Percentiles rank a stretch among this genome's conserved stretches.
Evolutionary conservation across 352 stramenopile genomes (phyloP).

Genomic region (Elongisporangium anandrum): DNA sequence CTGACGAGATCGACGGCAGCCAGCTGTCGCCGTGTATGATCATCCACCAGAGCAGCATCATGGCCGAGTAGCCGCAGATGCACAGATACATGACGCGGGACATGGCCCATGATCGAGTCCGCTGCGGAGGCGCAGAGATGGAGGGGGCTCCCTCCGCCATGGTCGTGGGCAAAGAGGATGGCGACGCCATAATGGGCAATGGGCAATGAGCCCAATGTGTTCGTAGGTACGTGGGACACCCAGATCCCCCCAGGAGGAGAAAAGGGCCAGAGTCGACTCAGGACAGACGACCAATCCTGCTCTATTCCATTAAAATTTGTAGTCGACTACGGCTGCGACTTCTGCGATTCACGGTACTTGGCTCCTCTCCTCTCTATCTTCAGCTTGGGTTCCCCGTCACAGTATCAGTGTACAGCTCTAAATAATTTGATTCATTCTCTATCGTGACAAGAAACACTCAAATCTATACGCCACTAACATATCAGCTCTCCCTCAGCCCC

Average conservation of each 20-base stretch:
- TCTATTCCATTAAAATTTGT: not conserved
- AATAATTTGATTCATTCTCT: not conserved
- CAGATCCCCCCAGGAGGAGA: not conserved
- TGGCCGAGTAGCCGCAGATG: slow-evolving; percentile 13
- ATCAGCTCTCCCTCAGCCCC: not conserved
- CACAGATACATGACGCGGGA: slow-evolving; percentile 14
- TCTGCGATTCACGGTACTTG: not conserved
- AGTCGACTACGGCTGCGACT: not conserved
- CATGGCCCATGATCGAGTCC: slow-evolving; percentile 3
- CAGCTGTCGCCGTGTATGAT: slow-evolving; percentile 12
- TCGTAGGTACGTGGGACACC: not conserved
- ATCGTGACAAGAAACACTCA: not conserved
- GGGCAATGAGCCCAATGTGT: not conserved
- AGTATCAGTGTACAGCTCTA: not conserved
- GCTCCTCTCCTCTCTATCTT: not conserved
- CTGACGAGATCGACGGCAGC: not conserved
- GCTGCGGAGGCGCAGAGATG: not conserved
- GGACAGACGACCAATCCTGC: not conserved
- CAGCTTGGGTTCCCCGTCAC: not conserved
- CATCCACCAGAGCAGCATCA: slow-evolving; percentile 25
- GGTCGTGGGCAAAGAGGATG: not conserved
- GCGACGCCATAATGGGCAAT: slow-evolving; percentile 1
- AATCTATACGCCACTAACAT: not conserved
- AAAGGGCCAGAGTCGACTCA: not conserved
- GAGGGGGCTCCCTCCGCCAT: not conserved